These are phyloP conservation scores for Leptosphaerulina australis DNA, from an alignment of 2,329 filamentous ascomycete genomes.

Conservation along the genomic window DNA sequence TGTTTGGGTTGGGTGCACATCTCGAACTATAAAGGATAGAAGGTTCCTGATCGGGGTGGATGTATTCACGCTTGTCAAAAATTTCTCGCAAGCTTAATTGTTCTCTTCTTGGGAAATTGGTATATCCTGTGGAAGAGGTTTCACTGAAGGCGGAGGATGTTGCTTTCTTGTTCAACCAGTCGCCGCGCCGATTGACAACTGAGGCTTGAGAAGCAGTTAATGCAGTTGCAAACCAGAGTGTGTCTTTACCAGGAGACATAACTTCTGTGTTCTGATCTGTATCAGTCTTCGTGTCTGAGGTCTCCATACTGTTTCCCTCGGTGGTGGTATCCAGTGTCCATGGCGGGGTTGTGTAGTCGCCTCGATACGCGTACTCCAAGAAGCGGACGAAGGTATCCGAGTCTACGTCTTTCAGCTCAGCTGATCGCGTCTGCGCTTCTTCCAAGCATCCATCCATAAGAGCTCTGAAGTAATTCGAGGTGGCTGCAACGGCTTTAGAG, in stretches of 20 bases:
- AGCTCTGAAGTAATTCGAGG: conserved; percentile 20
- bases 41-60: neutral
- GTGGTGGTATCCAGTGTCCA: neutral
- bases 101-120: neutral
- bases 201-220: too few species aligned
- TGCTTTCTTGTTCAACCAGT: conserved; percentile 4
- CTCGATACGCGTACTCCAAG: conserved; percentile 34
- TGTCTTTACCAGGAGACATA: neutral
- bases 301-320: neutral
- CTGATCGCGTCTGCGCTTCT: conserved; percentile 24
- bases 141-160: neutral
- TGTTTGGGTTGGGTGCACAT: conserved; percentile 14
- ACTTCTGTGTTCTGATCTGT: neutral
- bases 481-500: conserved; percentile 29
- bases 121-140: neutral
- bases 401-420: conserved; percentile 26
- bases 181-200: neutral
- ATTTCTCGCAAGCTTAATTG: neutral
- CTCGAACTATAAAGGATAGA: neutral
- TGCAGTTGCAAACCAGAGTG: too few species aligned
- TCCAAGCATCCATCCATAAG: conserved; percentile 32
- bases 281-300: neutral
- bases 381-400: conserved; percentile 36
- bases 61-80: conserved; percentile 3
- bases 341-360: conserved; percentile 29